Evolutionary conservation across 208 protist genomes (phyloP).

Genomic region (Polymyxa betae): DNA sequence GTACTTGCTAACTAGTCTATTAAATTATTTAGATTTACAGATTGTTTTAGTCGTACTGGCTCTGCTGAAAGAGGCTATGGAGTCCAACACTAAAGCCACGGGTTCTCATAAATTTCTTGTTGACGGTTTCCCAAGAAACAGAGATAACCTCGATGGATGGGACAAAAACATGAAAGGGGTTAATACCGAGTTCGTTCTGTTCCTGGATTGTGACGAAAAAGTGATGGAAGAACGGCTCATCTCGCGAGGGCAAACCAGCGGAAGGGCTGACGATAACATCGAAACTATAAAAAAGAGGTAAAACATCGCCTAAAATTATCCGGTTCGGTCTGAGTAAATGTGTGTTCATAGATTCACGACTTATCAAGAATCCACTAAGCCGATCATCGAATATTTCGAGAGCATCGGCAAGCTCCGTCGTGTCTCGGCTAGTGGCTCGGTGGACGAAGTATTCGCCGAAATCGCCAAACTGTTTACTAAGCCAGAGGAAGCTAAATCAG

Average conservation of each 20-base stretch:
- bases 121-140: conserved; percentile 77
- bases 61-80: conserved; percentile 53
- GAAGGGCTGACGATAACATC: conserved; percentile 78
- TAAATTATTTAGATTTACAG: background rate
- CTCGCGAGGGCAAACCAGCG: conserved; percentile 73
- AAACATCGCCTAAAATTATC: conserved; percentile 56
- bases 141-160: conserved; percentile 70
- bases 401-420: background rate
- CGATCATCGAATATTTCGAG: conserved; percentile 32
- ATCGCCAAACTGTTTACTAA: conserved; percentile 14
- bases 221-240: conserved; percentile 70
- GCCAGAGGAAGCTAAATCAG: background rate
- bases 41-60: conserved; percentile 31
- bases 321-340: background rate
- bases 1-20: background rate
- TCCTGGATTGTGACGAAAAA: conserved; percentile 72
- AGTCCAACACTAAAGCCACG: conserved; percentile 49
- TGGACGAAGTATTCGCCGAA: conserved; percentile 37
- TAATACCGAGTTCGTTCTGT: conserved; percentile 61
- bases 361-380: conserved; percentile 31
- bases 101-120: conserved; percentile 69
- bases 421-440: background rate
- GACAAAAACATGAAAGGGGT: conserved; percentile 52
- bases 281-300: conserved; percentile 76
- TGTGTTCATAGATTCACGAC: background rate